phyloP scores from a whole-genome alignment of 495 filamentous ascomycete species.

The Acidiella bohemica region DNA sequence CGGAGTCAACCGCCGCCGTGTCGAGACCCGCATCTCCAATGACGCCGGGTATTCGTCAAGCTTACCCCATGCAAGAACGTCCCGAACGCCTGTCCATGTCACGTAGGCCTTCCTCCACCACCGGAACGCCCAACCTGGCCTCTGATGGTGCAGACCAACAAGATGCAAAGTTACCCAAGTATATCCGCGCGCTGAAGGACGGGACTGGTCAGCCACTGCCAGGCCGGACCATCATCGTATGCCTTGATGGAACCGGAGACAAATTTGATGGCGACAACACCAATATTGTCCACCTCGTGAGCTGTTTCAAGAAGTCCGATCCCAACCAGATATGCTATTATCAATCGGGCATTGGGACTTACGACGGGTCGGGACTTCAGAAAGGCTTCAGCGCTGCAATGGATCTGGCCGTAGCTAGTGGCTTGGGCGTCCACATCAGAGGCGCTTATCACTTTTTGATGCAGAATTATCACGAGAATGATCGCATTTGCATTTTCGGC shows the following conservation, averaged over 20 bases:
- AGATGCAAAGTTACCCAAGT: conserved; percentile 14
- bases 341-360: conserved; percentile 33
- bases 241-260: conserved; percentile 33
- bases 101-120: not conserved
- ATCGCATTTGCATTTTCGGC: conserved; percentile 30
- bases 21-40: no score
- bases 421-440: conserved; percentile 27
- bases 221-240: conserved; percentile 28
- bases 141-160: no score
- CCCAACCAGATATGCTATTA: conserved; percentile 31
- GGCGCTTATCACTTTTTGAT: conserved; percentile 31
- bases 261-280: conserved; percentile 32
- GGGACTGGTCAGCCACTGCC: conserved; percentile 9
- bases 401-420: conserved; percentile 16
- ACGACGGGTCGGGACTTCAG: conserved; percentile 26
- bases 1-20: no score
- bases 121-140: not conserved
- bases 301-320: conserved; percentile 30
- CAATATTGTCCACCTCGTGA: conserved; percentile 32
- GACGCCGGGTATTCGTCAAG: no score
- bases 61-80: no score
- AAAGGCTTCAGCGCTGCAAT: conserved; percentile 11
- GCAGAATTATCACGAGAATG: conserved; percentile 29
- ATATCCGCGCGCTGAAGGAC: conserved; percentile 24
- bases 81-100: no score